These are phyloP conservation scores for Babesia bovis DNA, from an alignment of 169 alveolate genomes.

Conservation along the genomic window DNA sequence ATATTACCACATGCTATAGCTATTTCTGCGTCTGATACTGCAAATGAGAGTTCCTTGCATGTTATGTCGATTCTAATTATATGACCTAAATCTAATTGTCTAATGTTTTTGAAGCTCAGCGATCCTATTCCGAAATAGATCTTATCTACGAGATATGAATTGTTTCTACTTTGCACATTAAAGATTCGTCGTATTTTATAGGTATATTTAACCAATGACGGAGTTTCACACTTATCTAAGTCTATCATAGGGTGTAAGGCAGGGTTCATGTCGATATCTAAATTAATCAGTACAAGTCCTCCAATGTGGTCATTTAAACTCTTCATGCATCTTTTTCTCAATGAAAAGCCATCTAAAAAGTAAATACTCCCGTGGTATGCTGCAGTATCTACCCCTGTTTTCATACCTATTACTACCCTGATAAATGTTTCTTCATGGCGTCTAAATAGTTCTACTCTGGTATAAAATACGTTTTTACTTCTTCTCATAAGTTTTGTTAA, in stretches of 20 bases:
- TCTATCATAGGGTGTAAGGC: background rate
- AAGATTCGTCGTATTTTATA: background rate
- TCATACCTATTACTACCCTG: background rate
- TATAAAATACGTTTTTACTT: no score
- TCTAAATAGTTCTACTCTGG: background rate
- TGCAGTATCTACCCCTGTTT: background rate
- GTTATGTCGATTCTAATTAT: no score
- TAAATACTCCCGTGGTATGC: background rate
- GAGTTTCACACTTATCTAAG: background rate
- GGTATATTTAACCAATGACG: background rate
- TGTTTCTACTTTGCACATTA: background rate
- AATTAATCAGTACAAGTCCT: background rate
- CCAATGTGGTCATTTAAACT: background rate
- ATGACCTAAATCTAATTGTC: background rate
- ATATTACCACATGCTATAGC: no score
- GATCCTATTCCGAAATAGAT: background rate
- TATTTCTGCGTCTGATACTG: no score
- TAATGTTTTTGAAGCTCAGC: background rate
- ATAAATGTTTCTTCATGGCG: background rate
- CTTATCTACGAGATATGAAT: background rate
- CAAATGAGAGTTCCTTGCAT: no score
- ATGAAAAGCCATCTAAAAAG: background rate
- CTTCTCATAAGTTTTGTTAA: no score
- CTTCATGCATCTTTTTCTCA: no score
- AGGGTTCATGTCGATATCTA: background rate